Base-by-base conservation (phyloP, 805 yeast genomes). In the Cyberlindnera bimundalis region DNA sequence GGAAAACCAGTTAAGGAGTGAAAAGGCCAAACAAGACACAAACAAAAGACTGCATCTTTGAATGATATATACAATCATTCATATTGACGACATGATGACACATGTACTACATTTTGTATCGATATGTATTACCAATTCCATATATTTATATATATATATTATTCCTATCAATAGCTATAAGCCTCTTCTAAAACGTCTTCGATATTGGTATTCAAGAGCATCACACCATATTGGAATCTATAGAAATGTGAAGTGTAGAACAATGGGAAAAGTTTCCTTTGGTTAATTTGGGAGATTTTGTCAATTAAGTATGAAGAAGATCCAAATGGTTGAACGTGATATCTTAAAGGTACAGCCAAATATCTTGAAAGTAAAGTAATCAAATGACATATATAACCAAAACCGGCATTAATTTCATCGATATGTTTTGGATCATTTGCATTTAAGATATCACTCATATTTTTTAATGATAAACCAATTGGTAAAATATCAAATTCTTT, bases 281-380 rank as follows among this genome's bases (percentile, higher is more conserved):
- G 62, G 47, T 48, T 55, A 8, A 61, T 58, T 29, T 55, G 57
- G 11, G 58, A 51, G 10, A 68, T 62, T 2, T 65, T 65, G 45
- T 70, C 73, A 42, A 55, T 45, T 13, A 70, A 59, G 40, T 68
- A 68, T 0, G 71, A 64, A 12, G 61, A 59, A 9, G 69, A 64
- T 1, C 74, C 74, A 40, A 65, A 55, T 25, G 60, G 64, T 33
- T 59, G 59, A 2, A 67, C 50, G 5, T 70, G 70, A 42, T 67
- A 70, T 24, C 68, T 48, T 16, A 70, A 40, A 3, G 72, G 68
- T 0, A 67, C 56, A 2, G 58, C 53, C 29, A 68, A 40, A 29
- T 66, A 62, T 12, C 46, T 48, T 0, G 73, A 61, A 1, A 68
- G 46, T 15, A 62, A 39, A 7, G 46, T 41, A 1, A 65, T 50